These are phyloP conservation scores for Amanita inopinata DNA, from an alignment of 768 basidiomycete genomes.

Conservation along the genomic window DNA sequence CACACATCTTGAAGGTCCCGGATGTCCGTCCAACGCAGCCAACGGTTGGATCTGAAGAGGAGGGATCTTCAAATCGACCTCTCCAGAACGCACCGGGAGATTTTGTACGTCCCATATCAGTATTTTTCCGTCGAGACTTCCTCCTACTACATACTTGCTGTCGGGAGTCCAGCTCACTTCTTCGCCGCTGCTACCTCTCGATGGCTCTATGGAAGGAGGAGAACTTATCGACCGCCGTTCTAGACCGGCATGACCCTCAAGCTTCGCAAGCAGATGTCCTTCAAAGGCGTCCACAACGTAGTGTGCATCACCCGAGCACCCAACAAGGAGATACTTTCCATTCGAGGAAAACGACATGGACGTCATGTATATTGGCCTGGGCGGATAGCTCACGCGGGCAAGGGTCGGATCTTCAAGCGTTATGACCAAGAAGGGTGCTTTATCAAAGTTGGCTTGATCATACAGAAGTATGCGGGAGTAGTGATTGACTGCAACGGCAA, in stretches of 20 bases:
- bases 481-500: constrained; percentile 78
- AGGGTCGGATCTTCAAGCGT: constrained; percentile 77
- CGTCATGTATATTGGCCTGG: constrained; percentile 84
- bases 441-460: constrained; percentile 81
- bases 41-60: constrained; percentile 36
- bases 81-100: constrained; percentile 40
- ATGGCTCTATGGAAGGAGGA: constrained; percentile 51
- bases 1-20: constrained; percentile 77
- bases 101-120: constrained; percentile 78
- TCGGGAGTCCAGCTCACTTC: constrained; percentile 95
- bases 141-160: constrained; percentile 81
- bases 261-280: constrained; percentile 71
- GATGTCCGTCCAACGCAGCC: constrained; percentile 62
- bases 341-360: constrained; percentile 85
- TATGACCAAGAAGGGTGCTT: constrained; percentile 82
- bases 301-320: constrained; percentile 88
- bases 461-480: constrained; percentile 79
- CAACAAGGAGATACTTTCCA: constrained; percentile 83
- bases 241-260: constrained; percentile 78
- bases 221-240: constrained; percentile 53
- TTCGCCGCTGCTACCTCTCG: constrained; percentile 80
- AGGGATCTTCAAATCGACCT: constrained; percentile 43
- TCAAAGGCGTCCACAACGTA: constrained; percentile 91
- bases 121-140: constrained; percentile 80
- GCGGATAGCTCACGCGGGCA: constrained; percentile 69